phyloP scores from a whole-genome alignment of 768 basidiomycete genomes.

The Suillus discolor region DNA sequence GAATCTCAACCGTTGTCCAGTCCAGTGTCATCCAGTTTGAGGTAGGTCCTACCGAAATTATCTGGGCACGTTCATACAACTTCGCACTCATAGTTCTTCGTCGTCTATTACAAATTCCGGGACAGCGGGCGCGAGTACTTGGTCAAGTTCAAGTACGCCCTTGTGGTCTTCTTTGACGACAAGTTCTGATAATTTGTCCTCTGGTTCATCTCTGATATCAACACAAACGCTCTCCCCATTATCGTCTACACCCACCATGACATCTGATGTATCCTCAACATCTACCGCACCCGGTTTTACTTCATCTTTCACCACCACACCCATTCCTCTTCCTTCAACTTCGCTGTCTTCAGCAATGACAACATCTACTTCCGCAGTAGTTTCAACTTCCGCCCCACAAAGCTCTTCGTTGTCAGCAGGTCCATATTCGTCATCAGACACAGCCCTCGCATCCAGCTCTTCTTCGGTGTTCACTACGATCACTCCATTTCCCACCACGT shows the following conservation, averaged over 20 bases:
- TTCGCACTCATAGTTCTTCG: not conserved
- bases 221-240: not conserved
- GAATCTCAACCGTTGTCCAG: not conserved
- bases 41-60: not conserved
- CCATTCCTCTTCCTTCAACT: too few relatives aligned
- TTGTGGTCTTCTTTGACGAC: constrained; percentile 3
- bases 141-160: constrained; percentile 8
- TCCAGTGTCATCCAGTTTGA: not conserved
- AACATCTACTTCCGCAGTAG: not conserved
- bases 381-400: not conserved
- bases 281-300: not conserved
- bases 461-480: not conserved
- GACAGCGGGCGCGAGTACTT: not conserved
- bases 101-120: not conserved
- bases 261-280: not conserved
- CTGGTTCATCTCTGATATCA: not conserved
- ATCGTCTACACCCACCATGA: constrained; percentile 1
- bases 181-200: constrained; percentile 5
- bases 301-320: not conserved
- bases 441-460: not conserved
- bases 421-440: not conserved
- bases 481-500: constrained; percentile 11
- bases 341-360: not conserved
- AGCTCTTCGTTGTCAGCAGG: not conserved
- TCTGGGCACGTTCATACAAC: not conserved